Conservation (phyloP, 768 basidiomycete species). For the Rhizopogon rudus region DNA sequence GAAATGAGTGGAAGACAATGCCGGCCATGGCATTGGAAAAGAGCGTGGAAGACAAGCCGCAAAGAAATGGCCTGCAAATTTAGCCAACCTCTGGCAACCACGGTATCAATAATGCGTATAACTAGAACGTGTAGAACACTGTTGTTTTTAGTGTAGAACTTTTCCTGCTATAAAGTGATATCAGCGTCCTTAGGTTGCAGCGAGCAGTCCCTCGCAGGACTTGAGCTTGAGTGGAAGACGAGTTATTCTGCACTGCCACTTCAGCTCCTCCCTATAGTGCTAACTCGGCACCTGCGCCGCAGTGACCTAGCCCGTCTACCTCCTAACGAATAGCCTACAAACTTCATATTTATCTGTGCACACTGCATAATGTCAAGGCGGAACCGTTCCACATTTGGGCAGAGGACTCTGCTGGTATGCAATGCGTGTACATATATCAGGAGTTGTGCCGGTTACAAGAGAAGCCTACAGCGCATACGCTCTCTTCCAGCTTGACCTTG, state of each 20-base stretch:
- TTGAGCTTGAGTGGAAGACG: background rate
- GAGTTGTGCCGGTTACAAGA: background rate
- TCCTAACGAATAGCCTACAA: too few species aligned
- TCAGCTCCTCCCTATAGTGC: too few species aligned
- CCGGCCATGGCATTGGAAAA: constrained; percentile 14
- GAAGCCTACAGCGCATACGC: constrained; percentile 34
- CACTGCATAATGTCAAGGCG: too few species aligned
- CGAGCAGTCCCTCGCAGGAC: background rate
- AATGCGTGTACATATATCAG: background rate
- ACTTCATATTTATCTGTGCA: too few species aligned
- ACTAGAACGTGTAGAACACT: background rate
- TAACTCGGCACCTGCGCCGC: too few species aligned
- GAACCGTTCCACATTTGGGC: too few species aligned
- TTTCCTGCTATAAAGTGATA: background rate
- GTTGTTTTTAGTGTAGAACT: background rate
- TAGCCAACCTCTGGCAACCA: too few species aligned
- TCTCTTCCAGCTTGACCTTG: constrained; percentile 67
- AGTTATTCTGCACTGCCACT: background rate
- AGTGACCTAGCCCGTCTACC: too few species aligned
- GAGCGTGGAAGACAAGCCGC: constrained; percentile 5
- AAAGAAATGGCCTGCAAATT: background rate
- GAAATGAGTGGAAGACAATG: constrained; percentile 11
- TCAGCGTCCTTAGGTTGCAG: background rate
- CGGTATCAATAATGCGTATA: background rate
- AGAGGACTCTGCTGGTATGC: too few species aligned